Conservation (phyloP, 371 early-diverging fungal genomes). For the Gilbertella persicaria region DNA sequence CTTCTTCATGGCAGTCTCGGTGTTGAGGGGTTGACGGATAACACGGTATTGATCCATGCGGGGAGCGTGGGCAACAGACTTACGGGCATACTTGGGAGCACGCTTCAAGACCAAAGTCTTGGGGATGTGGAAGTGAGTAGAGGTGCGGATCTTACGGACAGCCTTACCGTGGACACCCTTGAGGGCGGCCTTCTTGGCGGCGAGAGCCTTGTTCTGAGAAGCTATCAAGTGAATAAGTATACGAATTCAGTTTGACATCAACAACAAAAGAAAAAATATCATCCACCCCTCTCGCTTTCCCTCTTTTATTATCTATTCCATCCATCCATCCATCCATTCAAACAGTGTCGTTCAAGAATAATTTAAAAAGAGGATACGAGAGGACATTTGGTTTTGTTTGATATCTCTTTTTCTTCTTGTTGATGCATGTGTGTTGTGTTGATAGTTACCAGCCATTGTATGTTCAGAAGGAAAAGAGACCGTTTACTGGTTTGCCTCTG, state of each 20-base stretch:
- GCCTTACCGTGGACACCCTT: slow-evolving; percentile 83
- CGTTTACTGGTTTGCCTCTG: slow-evolving; percentile 14
- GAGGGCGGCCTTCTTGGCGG: slow-evolving; percentile 83
- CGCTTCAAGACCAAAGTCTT: slow-evolving; percentile 88
- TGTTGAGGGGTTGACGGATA: slow-evolving; percentile 91
- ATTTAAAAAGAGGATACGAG: neutral
- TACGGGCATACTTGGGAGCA: slow-evolving; percentile 88
- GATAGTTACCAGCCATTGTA: slow-evolving; percentile 29
- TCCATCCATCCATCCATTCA: slow-evolving; percentile 14
- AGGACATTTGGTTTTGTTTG: neutral
- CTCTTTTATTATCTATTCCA: neutral
- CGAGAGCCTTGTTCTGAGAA: slow-evolving; percentile 56
- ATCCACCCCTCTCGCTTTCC: neutral
- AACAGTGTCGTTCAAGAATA: neutral
- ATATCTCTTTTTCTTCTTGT: slow-evolving; percentile 1
- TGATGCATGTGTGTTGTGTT: too few species aligned
- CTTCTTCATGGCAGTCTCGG: slow-evolving; percentile 98
- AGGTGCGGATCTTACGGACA: slow-evolving; percentile 84
- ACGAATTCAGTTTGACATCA: neutral
- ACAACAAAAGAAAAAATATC: neutral
- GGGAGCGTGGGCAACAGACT: slow-evolving; percentile 75
- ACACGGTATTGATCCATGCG: slow-evolving; percentile 84
- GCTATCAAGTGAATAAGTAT: slow-evolving; percentile 8
- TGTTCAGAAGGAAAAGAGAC: slow-evolving; percentile 29
- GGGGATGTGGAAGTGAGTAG: slow-evolving; percentile 89